Evolutionary conservation across 1,284 basidiomycete species (phyloP), one percentile per base, ranked within the genome.

Genomic region (Melanopsichium pennsylvanicum): DNA sequence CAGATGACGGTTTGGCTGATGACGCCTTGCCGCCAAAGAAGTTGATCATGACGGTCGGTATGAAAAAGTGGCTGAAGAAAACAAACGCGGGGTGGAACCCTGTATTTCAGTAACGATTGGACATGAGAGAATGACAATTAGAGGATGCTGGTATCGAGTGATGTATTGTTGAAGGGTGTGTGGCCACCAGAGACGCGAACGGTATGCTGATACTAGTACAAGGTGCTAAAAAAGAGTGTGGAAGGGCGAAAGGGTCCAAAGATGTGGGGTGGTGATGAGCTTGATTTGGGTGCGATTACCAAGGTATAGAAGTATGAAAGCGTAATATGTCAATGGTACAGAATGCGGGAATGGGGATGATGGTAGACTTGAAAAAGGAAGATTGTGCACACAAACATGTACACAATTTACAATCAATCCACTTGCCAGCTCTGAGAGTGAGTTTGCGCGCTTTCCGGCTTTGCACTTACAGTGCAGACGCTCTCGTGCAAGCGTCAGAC

Each of bases 1-100:
- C 21, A 7, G 37, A 31, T 22, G 42, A 34, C 6, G 55, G 31
- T 21, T 56, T 51, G 35, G 48, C 33, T 18, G 55, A 12, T 22
- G 47, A 16, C 22, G 58, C 34, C 38, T 68, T 68, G 37, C 51
- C 52, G 34, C 58, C 50, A 16, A 68, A 68, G 46, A 68, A 68
- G 46, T 68, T 68, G 58, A 68, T 61, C 64, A 68, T 68, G 58
- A 12, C 37, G 39, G 29, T 8, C 4, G 22, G 16, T 10, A 31
- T 27, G n/a, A n/a, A n/a, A n/a, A n/a, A n/a, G n/a, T n/a, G n/a
- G n/a, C n/a, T n/a, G n/a, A 19, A 18, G 36, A 32, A 13, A 26
- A n/a, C n/a, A n/a, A n/a, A n/a, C n/a, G n/a, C n/a, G n/a, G 27
- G 27, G 27, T 29, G 27, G 27, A n/a, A 9, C 32, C 10, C 12